Base-by-base conservation (phyloP, 2,329 filamentous ascomycete genomes). In the Fusarium solani-melongenae region DNA sequence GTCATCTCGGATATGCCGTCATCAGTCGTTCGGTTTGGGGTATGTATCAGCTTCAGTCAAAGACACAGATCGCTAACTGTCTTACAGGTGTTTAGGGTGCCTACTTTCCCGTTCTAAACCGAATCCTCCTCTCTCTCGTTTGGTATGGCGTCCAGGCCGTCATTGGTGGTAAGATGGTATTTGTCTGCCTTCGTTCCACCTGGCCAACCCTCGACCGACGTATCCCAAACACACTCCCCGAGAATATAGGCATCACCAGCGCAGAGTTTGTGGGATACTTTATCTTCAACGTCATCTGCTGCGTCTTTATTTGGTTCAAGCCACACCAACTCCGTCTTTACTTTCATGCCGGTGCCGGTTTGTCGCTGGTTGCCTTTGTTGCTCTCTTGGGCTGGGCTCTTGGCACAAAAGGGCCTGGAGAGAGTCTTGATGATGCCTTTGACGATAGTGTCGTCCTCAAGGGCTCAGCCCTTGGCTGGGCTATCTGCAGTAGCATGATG, bases 1-100 rank as follows among this genome's bases (percentile, higher is more conserved):
- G 62, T 20, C 62, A 64, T 20, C 22, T 64, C 9, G 62, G 62
- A 14, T 64, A 44, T 38, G 29, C 62, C 12, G 62, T 64, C n/a
- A 39, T 64, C 11, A 33, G 34, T 15, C 34, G 62, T 17, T 64
- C 34, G 14, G 39, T 64, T 12, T 64, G 62, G 62, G 62, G 62
- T 22, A 31, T 38, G 27, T 64, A 39, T 31, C 11, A 22, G 11
- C 33, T 38, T 12, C 34, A 58, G 9, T 39, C 14, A 24, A 31
- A 31, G 34, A 20, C 27, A 27, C 22, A 20, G n/a, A 49, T 44
- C 12, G 27, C n/a, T 46, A 46, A 46, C 58, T n/a, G 55, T 11
- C 27, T 27, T 27, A 27, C 24, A 58, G 55, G 55, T 20, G 33
- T 58, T 22, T 61, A 46, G 14, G 39, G 58, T 15, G 38, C 58